Evolutionary conservation across 768 basidiomycete genomes (phyloP).

Genomic region (Boletus edulis): DNA sequence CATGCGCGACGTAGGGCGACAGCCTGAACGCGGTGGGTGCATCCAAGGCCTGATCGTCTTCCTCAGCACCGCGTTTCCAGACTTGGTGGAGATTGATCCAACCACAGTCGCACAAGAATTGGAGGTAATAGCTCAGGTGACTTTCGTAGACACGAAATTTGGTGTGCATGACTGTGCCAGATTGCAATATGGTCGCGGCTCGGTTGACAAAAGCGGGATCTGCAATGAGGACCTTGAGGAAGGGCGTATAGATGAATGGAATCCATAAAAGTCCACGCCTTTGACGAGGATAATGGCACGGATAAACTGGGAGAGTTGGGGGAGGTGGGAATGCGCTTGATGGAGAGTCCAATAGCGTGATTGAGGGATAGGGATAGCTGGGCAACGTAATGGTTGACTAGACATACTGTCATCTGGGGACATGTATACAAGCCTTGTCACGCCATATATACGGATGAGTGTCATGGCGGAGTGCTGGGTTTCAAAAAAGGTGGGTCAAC

Average conservation of each 20-base stretch:
- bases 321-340: conserved; percentile 68
- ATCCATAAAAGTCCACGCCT: conserved; percentile 96
- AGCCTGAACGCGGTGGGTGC: conserved; percentile 33
- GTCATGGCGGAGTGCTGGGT: conserved; percentile 51
- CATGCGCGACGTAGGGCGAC: conserved; percentile 63
- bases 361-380: conserved; percentile 65
- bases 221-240: conserved; percentile 78
- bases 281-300: conserved; percentile 85
- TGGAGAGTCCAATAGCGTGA: conserved; percentile 78
- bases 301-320: conserved; percentile 56
- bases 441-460: conserved; percentile 82
- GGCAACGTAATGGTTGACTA: conserved; percentile 54
- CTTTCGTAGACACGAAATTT: conserved; percentile 83
- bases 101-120: no score
- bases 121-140: conserved; percentile 83
- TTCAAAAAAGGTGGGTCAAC: no score
- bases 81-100: conserved; percentile 77
- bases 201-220: conserved; percentile 72
- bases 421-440: conserved; percentile 81
- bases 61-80: no score
- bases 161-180: conserved; percentile 79
- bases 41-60: conserved; percentile 12
- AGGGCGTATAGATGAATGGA: conserved; percentile 83
- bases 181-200: conserved; percentile 71
- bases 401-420: conserved; percentile 60